A percentile compares a stretch with the other conserved stretches of the same genome.
phyloP scores from a whole-genome alignment of 257 asterid genomes.

The Ajuga chamaepitys region DNA sequence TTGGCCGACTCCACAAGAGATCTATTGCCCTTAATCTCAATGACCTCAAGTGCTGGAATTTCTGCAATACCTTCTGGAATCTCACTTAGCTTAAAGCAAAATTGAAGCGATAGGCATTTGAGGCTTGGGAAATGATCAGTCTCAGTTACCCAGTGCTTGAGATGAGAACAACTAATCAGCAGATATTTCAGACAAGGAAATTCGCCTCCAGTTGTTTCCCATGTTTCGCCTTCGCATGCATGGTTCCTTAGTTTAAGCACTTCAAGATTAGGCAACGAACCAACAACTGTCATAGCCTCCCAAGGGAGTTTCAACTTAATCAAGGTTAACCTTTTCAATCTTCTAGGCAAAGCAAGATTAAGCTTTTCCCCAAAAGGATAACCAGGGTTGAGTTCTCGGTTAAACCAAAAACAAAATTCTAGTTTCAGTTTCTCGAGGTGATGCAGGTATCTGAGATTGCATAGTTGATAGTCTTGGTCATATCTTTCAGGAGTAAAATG shows the following conservation, averaged over 20 bases:
- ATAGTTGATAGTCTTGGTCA: not conserved
- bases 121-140: not conserved
- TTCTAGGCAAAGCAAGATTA: not conserved
- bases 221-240: not conserved
- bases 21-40: not conserved
- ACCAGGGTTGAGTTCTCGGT: not conserved
- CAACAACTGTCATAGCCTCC: not conserved
- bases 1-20: not conserved
- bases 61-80: not conserved
- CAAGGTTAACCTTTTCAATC: not conserved
- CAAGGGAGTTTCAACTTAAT: not conserved
- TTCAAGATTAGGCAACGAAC: constrained; percentile 10
- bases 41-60: not conserved
- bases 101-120: not conserved
- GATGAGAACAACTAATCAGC: not conserved
- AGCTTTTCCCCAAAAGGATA: not conserved
- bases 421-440: not conserved
- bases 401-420: not conserved
- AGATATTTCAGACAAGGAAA: not conserved
- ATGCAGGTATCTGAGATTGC: not conserved
- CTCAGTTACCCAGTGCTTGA: not conserved
- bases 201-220: not conserved
- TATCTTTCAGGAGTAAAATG: not conserved
- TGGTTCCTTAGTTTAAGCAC: not conserved
- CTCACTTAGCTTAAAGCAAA: not conserved